These are phyloP conservation scores for Calonectria honghensis DNA, from an alignment of 2,329 filamentous ascomycete species.

Conservation along the genomic window DNA sequence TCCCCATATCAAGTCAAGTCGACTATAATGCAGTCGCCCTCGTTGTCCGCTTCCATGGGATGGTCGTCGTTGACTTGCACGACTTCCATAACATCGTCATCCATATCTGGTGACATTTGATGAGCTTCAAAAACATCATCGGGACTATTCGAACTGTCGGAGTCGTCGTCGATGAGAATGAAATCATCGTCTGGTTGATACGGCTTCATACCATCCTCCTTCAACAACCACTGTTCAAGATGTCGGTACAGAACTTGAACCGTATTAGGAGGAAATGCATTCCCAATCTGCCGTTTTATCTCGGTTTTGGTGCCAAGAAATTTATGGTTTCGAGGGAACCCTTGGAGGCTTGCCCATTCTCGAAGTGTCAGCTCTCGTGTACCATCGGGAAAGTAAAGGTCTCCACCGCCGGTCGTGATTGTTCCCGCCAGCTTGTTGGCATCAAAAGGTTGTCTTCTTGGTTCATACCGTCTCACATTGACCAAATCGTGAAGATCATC, in stretches of 20 bases:
- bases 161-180: conserved; percentile 53
- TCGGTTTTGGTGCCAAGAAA: conserved; percentile 69
- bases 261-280: conserved; percentile 82
- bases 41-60: conserved; percentile 2
- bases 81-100: conserved; percentile 47
- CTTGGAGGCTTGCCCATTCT: conserved; percentile 82
- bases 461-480: conserved; percentile 53
- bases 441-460: conserved; percentile 64
- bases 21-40: conserved; percentile 43
- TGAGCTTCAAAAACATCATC: conserved; percentile 32
- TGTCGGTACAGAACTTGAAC: conserved; percentile 71
- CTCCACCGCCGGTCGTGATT: conserved; percentile 79
- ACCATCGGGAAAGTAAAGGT: conserved; percentile 80
- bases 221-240: conserved; percentile 67
- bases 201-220: conserved; percentile 62
- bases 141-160: conserved; percentile 40
- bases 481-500: conserved; percentile 65
- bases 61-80: background rate
- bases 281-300: conserved; percentile 82
- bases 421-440: conserved; percentile 70
- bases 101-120: conserved; percentile 51
- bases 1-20: conserved; percentile 45
- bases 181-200: conserved; percentile 47
- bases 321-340: conserved; percentile 77
- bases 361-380: conserved; percentile 77